Conservation (phyloP, 2,329 filamentous ascomycete species). For the Metarhizium humberi region DNA sequence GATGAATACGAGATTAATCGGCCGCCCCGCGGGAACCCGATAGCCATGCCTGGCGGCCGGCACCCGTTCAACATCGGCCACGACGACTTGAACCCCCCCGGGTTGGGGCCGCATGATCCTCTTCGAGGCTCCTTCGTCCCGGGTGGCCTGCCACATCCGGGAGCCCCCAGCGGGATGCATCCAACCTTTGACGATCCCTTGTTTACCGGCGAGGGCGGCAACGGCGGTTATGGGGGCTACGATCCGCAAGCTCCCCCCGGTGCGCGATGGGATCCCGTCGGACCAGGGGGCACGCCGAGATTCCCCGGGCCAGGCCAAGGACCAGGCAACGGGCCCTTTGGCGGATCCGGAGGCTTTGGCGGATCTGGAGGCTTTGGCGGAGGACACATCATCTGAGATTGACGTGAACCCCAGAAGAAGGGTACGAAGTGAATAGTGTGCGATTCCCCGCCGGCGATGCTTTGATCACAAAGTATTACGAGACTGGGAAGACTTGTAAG, state of each 20-base stretch:
- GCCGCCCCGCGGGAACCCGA: conserved; percentile 29
- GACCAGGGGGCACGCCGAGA: conserved; percentile 50
- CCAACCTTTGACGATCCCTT: conserved; percentile 89
- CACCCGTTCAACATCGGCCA: conserved; percentile 67
- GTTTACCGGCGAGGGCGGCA: conserved; percentile 50
- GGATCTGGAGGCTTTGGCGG: conserved; percentile 21
- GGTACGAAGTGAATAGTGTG: background rate
- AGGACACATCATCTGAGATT: conserved; percentile 21
- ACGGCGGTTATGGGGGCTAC: conserved; percentile 25
- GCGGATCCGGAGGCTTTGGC: conserved; percentile 24
- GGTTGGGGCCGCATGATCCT: conserved; percentile 78
- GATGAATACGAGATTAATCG: conserved; percentile 81
- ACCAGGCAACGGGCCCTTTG: conserved; percentile 28
- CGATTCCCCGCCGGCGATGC: background rate
- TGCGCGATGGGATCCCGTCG: conserved; percentile 82
- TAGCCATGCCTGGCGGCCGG: conserved; percentile 32
- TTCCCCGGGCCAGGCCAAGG: conserved; percentile 35
- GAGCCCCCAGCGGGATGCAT: conserved; percentile 77
- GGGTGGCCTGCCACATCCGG: conserved; percentile 47
- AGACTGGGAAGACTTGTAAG: background rate
- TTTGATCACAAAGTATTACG: background rate
- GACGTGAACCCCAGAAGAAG: background rate
- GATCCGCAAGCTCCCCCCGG: conserved; percentile 75
- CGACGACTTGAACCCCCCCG: conserved; percentile 79
- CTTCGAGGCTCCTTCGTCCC: conserved; percentile 57